These are phyloP conservation scores for Hypoxylon intermedium DNA, from an alignment of 495 filamentous ascomycete species.

Conservation along the genomic window DNA sequence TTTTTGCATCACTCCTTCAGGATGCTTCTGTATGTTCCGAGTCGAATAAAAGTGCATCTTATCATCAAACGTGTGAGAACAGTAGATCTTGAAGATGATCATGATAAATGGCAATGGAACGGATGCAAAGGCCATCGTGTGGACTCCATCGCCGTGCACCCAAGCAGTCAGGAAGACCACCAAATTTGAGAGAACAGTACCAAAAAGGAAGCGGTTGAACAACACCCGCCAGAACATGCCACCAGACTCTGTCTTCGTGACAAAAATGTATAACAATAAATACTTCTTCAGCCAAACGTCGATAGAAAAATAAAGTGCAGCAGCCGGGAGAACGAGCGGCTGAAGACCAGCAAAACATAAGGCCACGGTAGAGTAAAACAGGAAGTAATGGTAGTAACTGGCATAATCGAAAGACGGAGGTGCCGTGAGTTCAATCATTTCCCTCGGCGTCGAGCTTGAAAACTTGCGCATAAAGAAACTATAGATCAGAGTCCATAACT, in stretches of 20 bases:
- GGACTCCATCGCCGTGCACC: slow-evolving; percentile 59
- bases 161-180: slow-evolving; percentile 78
- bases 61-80: slow-evolving; percentile 75
- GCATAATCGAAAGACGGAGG: slow-evolving; percentile 94
- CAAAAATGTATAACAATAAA: slow-evolving; percentile 88
- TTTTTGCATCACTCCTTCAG: slow-evolving; percentile 51
- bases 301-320: slow-evolving; percentile 86
- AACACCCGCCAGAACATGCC: slow-evolving; percentile 91
- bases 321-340: slow-evolving; percentile 87
- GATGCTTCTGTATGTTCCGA: slow-evolving; percentile 63
- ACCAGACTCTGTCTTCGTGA: slow-evolving; percentile 95
- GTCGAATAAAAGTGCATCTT: slow-evolving; percentile 77
- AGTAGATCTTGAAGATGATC: slow-evolving; percentile 86
- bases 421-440: slow-evolving; percentile 92
- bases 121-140: slow-evolving; percentile 68
- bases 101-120: slow-evolving; percentile 82
- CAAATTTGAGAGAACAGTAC: slow-evolving; percentile 76
- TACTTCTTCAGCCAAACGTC: slow-evolving; percentile 96
- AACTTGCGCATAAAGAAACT: slow-evolving; percentile 85
- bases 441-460: slow-evolving; percentile 84
- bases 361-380: slow-evolving; percentile 91
- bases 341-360: slow-evolving; percentile 87
- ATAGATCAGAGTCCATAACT: slow-evolving; percentile 79
- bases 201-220: slow-evolving; percentile 91
- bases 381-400: slow-evolving; percentile 94